These are phyloP conservation scores for Rachicladosporium sp. DNA, from an alignment of 2,329 filamentous ascomycete species.

Conservation along the genomic window DNA sequence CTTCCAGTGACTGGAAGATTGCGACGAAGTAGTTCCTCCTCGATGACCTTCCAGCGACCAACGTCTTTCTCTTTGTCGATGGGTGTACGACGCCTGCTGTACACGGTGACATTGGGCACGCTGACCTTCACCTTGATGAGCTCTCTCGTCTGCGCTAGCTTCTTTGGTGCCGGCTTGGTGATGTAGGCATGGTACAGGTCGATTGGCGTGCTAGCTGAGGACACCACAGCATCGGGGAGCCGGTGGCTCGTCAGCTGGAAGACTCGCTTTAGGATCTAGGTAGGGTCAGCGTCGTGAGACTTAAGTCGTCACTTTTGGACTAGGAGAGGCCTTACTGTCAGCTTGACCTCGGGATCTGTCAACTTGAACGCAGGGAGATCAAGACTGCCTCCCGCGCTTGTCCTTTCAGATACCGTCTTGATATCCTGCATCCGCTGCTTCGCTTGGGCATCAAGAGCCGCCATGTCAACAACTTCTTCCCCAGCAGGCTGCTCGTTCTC, in stretches of 20 bases:
- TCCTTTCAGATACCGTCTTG: too few species aligned
- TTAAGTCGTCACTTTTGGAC: background rate
- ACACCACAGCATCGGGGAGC: constrained; percentile 58
- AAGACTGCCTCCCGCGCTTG: too few species aligned
- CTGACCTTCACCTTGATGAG: constrained; percentile 34
- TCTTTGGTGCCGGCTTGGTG: constrained; percentile 31
- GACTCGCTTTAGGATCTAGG: constrained; percentile 66
- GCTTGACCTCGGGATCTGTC: constrained; percentile 49
- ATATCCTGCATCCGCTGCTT: too few species aligned
- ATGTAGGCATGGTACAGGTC: constrained; percentile 27
- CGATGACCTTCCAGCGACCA: constrained; percentile 70
- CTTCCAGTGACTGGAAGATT: constrained; percentile 45
- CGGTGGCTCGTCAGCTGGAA: constrained; percentile 69
- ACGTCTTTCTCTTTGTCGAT: constrained; percentile 59
- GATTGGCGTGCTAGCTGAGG: constrained; percentile 23
- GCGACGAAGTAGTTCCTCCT: constrained; percentile 53
- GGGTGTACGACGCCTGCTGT: constrained; percentile 51
- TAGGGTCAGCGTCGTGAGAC: constrained; percentile 9
- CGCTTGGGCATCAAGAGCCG: too few species aligned
- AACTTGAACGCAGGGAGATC: constrained; percentile 23
- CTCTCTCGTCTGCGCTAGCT: constrained; percentile 51
- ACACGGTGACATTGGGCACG: constrained; percentile 60
- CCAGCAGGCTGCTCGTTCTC: too few species aligned
- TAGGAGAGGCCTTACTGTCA: constrained; percentile 48
- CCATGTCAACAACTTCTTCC: too few species aligned